Percentiles rank a stretch among this genome's conserved stretches.
Evolutionary conservation across 192 early-diverging fungal genomes (phyloP).

Genomic region (Umbelopsis sp.): DNA sequence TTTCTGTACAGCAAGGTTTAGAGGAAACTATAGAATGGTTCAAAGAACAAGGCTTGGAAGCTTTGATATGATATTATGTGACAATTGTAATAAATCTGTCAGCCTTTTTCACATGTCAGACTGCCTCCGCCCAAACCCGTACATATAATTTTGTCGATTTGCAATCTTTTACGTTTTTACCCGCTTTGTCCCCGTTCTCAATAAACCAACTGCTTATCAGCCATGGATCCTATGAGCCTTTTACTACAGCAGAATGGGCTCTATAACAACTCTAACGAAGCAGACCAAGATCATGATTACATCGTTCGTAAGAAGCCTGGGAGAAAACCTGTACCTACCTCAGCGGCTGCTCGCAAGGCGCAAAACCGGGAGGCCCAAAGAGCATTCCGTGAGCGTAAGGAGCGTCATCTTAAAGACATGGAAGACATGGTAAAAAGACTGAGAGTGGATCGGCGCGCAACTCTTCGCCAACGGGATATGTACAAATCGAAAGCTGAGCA

Average conservation of each 20-base stretch:
- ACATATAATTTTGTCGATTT: neutral
- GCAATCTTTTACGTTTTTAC: conserved; percentile 11
- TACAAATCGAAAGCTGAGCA: conserved; percentile 48
- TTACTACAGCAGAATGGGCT: neutral
- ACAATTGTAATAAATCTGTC: neutral
- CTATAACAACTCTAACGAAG: neutral
- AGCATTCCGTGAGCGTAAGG: conserved; percentile 88
- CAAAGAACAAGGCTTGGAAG: conserved; percentile 37
- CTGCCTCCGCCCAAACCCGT: no score
- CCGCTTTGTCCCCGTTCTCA: conserved; percentile 13
- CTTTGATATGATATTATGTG: conserved; percentile 21
- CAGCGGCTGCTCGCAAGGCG: conserved; percentile 63
- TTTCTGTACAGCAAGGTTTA: conserved; percentile 76
- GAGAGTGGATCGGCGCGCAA: conserved; percentile 55
- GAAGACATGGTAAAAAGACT: conserved; percentile 74
- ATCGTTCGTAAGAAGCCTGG: conserved; percentile 62
- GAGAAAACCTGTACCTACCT: conserved; percentile 61
- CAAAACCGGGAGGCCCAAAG: conserved; percentile 91
- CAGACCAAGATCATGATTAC: conserved; percentile 32
- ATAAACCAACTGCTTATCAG: neutral
- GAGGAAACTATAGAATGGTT: conserved; percentile 83
- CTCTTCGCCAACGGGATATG: conserved; percentile 43
- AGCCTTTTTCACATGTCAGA: conserved; percentile 10
- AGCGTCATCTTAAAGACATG: conserved; percentile 73
- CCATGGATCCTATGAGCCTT: conserved; percentile 3